These are phyloP conservation scores for Ustilaginoidea virens DNA, from an alignment of 2,329 filamentous ascomycete species.

Conservation along the genomic window DNA sequence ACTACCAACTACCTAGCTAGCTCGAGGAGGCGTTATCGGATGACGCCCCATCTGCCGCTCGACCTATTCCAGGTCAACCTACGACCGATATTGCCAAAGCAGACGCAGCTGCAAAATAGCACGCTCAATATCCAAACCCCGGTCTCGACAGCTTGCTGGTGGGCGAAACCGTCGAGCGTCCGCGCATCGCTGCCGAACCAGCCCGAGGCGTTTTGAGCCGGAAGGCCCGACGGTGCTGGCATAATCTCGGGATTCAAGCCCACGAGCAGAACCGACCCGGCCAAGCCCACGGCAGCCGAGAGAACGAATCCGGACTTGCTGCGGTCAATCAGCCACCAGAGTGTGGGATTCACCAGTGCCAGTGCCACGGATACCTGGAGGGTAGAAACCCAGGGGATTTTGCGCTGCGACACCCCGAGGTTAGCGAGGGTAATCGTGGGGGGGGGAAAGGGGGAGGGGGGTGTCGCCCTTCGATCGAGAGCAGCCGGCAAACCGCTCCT, in stretches of 20 bases:
- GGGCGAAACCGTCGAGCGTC: slow-evolving; percentile 35
- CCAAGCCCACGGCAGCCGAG: slow-evolving; percentile 55
- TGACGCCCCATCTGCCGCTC: slow-evolving; percentile 31
- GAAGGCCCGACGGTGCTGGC: slow-evolving; percentile 42
- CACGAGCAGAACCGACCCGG: slow-evolving; percentile 60
- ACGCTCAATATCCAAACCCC: slow-evolving; percentile 87
- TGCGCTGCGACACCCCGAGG: slow-evolving; percentile 43
- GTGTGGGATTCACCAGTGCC: slow-evolving; percentile 75
- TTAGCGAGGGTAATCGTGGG: not conserved
- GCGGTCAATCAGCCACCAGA: slow-evolving; percentile 95
- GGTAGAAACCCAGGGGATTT: slow-evolving; percentile 84
- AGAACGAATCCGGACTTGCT: slow-evolving; percentile 73
- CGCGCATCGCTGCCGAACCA: slow-evolving; percentile 4
- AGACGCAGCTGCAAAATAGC: slow-evolving; percentile 85
- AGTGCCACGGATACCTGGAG: slow-evolving; percentile 86
- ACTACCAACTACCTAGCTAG: not conserved
- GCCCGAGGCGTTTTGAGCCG: slow-evolving; percentile 3
- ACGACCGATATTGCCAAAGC: slow-evolving; percentile 90
- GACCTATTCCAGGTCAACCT: slow-evolving; percentile 42
- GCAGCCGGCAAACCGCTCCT: too few species aligned
- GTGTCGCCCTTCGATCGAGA: too few species aligned
- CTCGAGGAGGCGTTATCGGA: slow-evolving; percentile 12
- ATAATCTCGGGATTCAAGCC: slow-evolving; percentile 65
- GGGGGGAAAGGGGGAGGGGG: not conserved
- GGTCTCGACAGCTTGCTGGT: slow-evolving; percentile 50